Base-by-base conservation (phyloP, 345 rosid species). In the Abelmoschus esculentus region DNA sequence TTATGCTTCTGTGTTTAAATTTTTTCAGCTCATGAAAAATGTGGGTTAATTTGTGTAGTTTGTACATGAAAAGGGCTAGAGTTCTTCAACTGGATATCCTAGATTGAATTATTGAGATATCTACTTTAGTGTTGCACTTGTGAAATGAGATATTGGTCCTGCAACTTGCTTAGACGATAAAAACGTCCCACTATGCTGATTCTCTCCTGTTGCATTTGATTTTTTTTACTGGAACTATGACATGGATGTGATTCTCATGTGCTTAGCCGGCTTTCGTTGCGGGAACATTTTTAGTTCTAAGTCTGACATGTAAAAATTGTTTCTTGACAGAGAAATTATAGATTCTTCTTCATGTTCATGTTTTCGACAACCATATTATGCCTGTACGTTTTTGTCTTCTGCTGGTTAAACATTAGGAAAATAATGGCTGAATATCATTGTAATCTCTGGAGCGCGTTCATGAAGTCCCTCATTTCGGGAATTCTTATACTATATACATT, bases 281-380 rank as follows among this genome's bases (percentile, higher is more conserved):
- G 29, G 50, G 50, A 73, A 26, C 67, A 28, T 40, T 63, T 29
- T 15, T 18, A 62, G 36, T 31, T 31, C 34, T 26, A 12, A 6
- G 50, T 31, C 74, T 75, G 70, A 80, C 66, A 70, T 79, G 42
- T 70, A 52, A 32, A 67, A 49, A 63, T 55, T 36, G 66, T 71
- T 56, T 74, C 26, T 76, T 78, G 56, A 62, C 96, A 91, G 96
- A 86, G 99, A 78, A 91, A 95, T 63, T 95, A 91, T 87, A 81
- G 91, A 79, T 91, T 89, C 80, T 95, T 91, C 83, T 91, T 88
- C 89, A 87, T 91, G 96, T 95, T 95, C 81, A 89, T 91, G 73
- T 86, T 87, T 54, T 88, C 96, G 17, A 91, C 96, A 29, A 91
- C 97, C 47, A 61, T 87, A 77, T 82, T 95, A 36, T 89, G 97